Evolutionary conservation across 2,329 filamentous ascomycete species (phyloP).

Genomic region (Ambrosiella beaveri): DNA sequence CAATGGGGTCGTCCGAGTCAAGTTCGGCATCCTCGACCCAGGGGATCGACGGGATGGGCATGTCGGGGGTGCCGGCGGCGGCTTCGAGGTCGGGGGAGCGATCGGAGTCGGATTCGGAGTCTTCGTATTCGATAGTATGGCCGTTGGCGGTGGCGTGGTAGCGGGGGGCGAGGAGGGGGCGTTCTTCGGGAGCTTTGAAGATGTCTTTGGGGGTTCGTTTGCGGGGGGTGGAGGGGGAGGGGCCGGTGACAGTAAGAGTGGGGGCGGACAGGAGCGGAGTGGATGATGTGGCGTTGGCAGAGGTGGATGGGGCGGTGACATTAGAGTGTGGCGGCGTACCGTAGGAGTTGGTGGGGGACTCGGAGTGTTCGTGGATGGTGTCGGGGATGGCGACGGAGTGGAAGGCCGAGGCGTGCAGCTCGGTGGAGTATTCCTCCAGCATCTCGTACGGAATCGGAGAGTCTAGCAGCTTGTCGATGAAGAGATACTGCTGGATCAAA

Average conservation of each 20-base stretch:
- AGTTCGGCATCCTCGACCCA: slow-evolving; percentile 55
- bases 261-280: slow-evolving; percentile 14
- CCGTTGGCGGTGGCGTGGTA: slow-evolving; percentile 12
- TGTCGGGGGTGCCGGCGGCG: slow-evolving; percentile 24
- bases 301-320: slow-evolving; percentile 15
- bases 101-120: slow-evolving; percentile 21
- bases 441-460: slow-evolving; percentile 84
- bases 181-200: slow-evolving; percentile 53
- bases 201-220: slow-evolving; percentile 74
- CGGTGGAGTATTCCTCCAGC: slow-evolving; percentile 66
- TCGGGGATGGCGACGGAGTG: slow-evolving; percentile 44
- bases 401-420: slow-evolving; percentile 38
- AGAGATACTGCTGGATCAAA: slow-evolving; percentile 79
- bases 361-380: slow-evolving; percentile 47
- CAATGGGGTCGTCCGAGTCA: slow-evolving; percentile 56
- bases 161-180: slow-evolving; percentile 28
- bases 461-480: slow-evolving; percentile 79
- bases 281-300: slow-evolving; percentile 16
- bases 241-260: slow-evolving; percentile 18
- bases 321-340: slow-evolving; percentile 16
- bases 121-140: slow-evolving; percentile 22
- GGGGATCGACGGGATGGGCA: slow-evolving; percentile 41
- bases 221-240: slow-evolving; percentile 28
- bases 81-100: slow-evolving; percentile 20
- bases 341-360: slow-evolving; percentile 17